Evolutionary conservation across 345 rosid genomes (phyloP), one percentile per base, ranked within the genome.

Genomic region (Euphorbia lathyris): DNA sequence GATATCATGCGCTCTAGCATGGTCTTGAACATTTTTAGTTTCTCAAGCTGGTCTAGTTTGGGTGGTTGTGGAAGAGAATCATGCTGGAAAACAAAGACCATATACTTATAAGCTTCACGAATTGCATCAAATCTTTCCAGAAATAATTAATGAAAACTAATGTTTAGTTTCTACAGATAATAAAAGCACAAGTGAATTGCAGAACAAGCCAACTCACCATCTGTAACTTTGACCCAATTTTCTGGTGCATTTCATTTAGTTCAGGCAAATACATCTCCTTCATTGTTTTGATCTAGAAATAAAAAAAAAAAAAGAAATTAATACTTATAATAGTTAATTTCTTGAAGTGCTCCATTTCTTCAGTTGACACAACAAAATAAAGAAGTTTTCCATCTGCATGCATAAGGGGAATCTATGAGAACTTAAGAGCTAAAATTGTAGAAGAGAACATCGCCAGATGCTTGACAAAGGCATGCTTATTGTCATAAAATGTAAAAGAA

Each of bases 41-140:
- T 90, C 0, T 88, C 97, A 69, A 88, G 72, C 77, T 88, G 97
- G 0, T 90, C 94, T 61, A 87, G 68, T 80, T 88, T 92, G 57
- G 92, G 86, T 63, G 76, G 97, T 61, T 82, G 93, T 8, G 84
- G 86, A 80, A 85, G 79, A 70, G 93, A 76, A 70, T 91, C 96
- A 67, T 84, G 88, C 90, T 84, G 79, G 45, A 70, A 67, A 69
- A 71, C 68, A 66, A 43, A 26, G 58, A 59, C 14, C 58, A 20
- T 20, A n/a, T 14, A 70, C 47, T 30, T 23, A 4, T 42, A 67
- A 56, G 65, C 58, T 57, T 65, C 55, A 67, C 63, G 51, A 79
- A 67, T 60, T 29, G 14, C 20, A 69, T 9, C n/a, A 8, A 9
- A 43, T 2, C 11, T 72, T 26, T 26, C 17, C 23, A 56, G 34